Base-by-base conservation (phyloP, 495 filamentous ascomycete species). In the Daldinia childiae region DNA sequence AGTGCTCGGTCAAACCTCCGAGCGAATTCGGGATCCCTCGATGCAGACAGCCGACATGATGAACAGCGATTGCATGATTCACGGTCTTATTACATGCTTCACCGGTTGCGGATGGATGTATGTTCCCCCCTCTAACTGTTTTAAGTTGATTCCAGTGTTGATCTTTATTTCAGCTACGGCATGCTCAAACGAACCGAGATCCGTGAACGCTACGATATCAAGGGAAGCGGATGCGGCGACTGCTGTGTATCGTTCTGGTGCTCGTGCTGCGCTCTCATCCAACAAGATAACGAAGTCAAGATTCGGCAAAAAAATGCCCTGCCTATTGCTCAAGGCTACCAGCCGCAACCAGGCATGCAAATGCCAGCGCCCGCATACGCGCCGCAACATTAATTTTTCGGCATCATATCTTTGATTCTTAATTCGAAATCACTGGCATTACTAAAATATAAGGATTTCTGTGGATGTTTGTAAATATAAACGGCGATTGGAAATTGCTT, bases 141-240 rank as follows among this genome's bases (percentile, higher is more conserved):
- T 43, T 48, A 19, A 0, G 34, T 57, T 41, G 62, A 58, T 11
- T 3, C 19, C 30, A 14, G 30, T 12, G 38, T 45, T 62, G 17
- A 54, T 41, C 3, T 29, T 4, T 19, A 0, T 26, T 8, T 58
- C 64, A 78, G 79, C 50, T 72, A 83, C 58, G 65, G 60, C 57
- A 84, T 85, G 78, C 71, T 88, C 66, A 85, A 88, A 74, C 87
- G 87, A 39, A 71, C 75, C 41, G 82, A 87, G 55, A 80, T 89
- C 58, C 85, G 88, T 12, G 69, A 84, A 21, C 79, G 77, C 24
- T 87, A 86, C 77, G 73, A 79, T 62, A 85, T 90, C 77, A 72
- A 85, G n/a, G 88, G 88, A 32, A 82, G 81, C 57, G 79, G 76
- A 8, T 79, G 78, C 76, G 79, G 64, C 38, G 88, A 90, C 72